Conservation (phyloP, 768 basidiomycete species). For the Lactarius akahatsu region DNA sequence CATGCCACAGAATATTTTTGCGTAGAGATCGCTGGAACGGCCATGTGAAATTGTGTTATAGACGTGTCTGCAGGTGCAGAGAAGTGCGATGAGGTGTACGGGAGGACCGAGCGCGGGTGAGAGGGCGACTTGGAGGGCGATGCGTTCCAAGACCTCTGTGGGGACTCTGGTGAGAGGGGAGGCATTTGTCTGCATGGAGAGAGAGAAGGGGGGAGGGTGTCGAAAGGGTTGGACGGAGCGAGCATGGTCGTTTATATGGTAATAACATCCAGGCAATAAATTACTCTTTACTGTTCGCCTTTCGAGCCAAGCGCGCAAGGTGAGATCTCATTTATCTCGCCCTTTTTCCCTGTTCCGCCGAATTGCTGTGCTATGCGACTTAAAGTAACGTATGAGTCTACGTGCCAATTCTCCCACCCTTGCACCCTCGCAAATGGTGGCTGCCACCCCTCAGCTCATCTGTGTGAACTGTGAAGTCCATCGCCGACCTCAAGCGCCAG, state of each 20-base stretch:
- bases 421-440: not conserved
- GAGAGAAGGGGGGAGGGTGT: slow-evolving; percentile 6
- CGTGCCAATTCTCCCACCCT: not conserved
- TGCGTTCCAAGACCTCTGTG: slow-evolving; percentile 48
- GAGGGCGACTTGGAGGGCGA: slow-evolving; percentile 50
- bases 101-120: slow-evolving; percentile 48
- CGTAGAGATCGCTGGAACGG: slow-evolving; percentile 44
- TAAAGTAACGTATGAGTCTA: not conserved
- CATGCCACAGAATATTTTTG: slow-evolving; percentile 51
- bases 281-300: not conserved
- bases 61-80: slow-evolving; percentile 44
- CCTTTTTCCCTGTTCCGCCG: not conserved
- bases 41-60: slow-evolving; percentile 38
- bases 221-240: slow-evolving; percentile 17
- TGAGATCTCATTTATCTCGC: not conserved
- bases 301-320: not conserved
- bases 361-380: not conserved
- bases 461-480: not conserved
- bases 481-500: not conserved
- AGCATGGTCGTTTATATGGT: slow-evolving; percentile 25
- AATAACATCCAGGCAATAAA: slow-evolving; percentile 15
- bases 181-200: slow-evolving; percentile 2
- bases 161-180: slow-evolving; percentile 36
- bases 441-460: not conserved
- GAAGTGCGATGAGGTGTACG: slow-evolving; percentile 46